Evolutionary conservation across 176 grass and related monocot genomes (phyloP), one percentile per base, ranked within the genome.

Genomic region (Triticum monococcum): DNA sequence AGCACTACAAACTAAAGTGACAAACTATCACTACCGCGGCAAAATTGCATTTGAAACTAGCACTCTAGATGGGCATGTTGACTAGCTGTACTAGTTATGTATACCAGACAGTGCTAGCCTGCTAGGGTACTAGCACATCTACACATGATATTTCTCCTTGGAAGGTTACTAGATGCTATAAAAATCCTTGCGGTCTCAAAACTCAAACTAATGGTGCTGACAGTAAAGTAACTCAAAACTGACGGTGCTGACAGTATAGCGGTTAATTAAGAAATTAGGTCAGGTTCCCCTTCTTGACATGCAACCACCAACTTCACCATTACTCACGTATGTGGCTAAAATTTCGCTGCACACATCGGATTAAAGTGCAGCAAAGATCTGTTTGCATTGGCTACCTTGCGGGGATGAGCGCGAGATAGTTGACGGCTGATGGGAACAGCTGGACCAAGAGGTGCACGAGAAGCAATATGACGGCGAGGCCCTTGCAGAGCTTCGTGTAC

Each of bases 401-500:
- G 0, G 97, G 97, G 80, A 98, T 94, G 89, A 98, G 97, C 3
- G 94, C 90, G 9, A 98, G 86, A 90, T 96, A 98, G 75, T 67
- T 68, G 13, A 96, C 20, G 59, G 94, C 74, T 31, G 88, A 83
- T 11, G 97, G 97, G 79, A 98, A 92, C 41, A 98, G 72, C 83
- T 96, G 92, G 68, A 96, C 77, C 40, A 98, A 80, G 74, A 88
- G 82, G 87, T 89, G 93, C 77, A 93, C 89, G 31, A 88, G 81
- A 54, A 98, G 36, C 79, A 98, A 80, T 72, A 98, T 69, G 28
- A 98, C 85, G 22, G 90, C 87, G 17, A 98, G 94, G 52, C 97
- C 97, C 76, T 98, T 98, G 88, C 97, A 98, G 37, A 98, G 82
- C 77, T 89, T 91, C 6, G 97, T 98, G 82, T 90, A 98, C 80